Percentiles rank a stretch among this genome's conserved stretches.
phyloP scores from a whole-genome alignment of 2,329 filamentous ascomycete species.

The Orbilia blumenaviensis region DNA sequence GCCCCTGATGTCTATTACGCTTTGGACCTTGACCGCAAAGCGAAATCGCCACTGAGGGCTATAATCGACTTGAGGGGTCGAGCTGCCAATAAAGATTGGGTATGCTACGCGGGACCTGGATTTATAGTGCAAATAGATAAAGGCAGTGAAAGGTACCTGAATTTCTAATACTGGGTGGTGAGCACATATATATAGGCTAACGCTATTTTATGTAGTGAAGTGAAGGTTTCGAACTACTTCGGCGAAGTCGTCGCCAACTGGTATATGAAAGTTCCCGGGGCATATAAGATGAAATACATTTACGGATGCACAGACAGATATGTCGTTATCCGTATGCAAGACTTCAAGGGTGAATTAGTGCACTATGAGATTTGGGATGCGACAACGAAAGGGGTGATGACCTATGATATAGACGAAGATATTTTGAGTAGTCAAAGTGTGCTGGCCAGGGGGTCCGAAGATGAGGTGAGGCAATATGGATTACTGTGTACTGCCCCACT shows the following conservation, averaged over 20 bases:
- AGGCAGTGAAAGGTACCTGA: background rate
- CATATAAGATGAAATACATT: background rate
- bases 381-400: background rate
- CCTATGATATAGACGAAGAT: background rate
- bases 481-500: background rate
- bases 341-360: background rate
- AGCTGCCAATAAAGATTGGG: too few species aligned
- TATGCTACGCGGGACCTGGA: background rate
- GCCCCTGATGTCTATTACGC: background rate
- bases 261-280: background rate
- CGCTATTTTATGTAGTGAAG: background rate
- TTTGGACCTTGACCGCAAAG: background rate
- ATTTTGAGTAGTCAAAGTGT: background rate
- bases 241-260: background rate
- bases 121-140: background rate
- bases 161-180: background rate
- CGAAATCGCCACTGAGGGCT: background rate
- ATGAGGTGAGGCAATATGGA: background rate
- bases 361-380: constrained; percentile 12
- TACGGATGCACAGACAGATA: background rate
- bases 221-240: background rate
- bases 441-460: background rate
- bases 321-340: background rate
- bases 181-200: background rate
- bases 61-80: background rate